Base-by-base conservation (phyloP, 768 basidiomycete species). In the Kwoniella mangroviensis region DNA sequence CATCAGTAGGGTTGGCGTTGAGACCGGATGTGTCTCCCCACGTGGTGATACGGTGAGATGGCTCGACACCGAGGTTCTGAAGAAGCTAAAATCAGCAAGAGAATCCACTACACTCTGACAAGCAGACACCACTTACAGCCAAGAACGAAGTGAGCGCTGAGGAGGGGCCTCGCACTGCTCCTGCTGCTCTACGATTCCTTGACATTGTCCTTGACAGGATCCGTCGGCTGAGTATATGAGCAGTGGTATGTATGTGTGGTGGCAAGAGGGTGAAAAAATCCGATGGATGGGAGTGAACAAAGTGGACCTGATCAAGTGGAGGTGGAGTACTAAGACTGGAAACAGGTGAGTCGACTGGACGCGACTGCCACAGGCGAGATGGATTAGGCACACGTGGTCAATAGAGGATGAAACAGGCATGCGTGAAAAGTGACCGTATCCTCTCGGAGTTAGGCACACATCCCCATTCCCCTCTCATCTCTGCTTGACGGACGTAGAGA, bases 111-210 rank as follows among this genome's bases (percentile, higher is more conserved):
- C 19, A n/a, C 0, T 15, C 0, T 26, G 56, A 13, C n/a, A 34
- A 49, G 24, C 26, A 15, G 22, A 12, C 22, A 43, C 56, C 1
- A 76, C 81, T 73, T 34, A 83, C 83, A 54, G 78, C 75, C 41
- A 84, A 71, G 70, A 82, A 83, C 21, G 82, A 80, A 0, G 83
- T 83, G 53, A 84, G 67, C 6, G 83, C 83, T 34, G 77, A 79
- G 1, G 82, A 69, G 3, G 83, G 83, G 7, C 83, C 83, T n/a
- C 77, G 41, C 12, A 84, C 78, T 3, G 74, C 80, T 24, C 71
- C 71, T 2, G 62, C 70, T 24, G 60, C 56, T 57, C 75, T 52
- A 26, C 75, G 49, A 40, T 43, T 60, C 4, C 74, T 60, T 4
- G 78, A 77, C 78, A 79, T 79, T 43, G n/a, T 45, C 57, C 26